phyloP scores from a whole-genome alignment of 1,139 yeast species.

The Blastobotrys petasosporus region DNA sequence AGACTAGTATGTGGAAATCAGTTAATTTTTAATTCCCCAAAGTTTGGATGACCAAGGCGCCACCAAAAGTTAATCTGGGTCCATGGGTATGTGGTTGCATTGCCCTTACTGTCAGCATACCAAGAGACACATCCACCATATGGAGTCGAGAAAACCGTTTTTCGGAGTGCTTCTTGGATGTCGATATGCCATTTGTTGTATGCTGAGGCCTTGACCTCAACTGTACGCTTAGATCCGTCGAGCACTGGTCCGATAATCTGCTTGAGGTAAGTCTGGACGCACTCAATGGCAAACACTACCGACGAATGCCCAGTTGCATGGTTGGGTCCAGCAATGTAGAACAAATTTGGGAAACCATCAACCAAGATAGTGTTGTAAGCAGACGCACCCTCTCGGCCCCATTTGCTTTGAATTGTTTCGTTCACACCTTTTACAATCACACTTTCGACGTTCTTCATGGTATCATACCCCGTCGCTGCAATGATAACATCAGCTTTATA shows the following conservation, averaged over 20 bases:
- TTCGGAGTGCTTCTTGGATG: constrained; percentile 8
- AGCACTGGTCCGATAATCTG: constrained; percentile 12
- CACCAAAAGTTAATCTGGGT: constrained; percentile 16
- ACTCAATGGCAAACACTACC: constrained; percentile 17
- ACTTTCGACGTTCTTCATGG: constrained; percentile 6
- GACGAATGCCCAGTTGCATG: constrained; percentile 17
- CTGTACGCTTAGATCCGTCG: constrained; percentile 8
- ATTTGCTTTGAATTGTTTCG: constrained; percentile 11
- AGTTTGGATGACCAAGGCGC: constrained; percentile 11
- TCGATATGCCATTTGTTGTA: constrained; percentile 14
- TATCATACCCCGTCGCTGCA: constrained; percentile 28
- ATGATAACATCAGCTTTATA: constrained; percentile 27
- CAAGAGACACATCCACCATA: constrained; percentile 18
- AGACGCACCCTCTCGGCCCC: constrained; percentile 15
- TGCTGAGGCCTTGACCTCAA: constrained; percentile 14
- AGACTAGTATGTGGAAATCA: too few species aligned
- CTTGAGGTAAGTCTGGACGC: constrained; percentile 13
- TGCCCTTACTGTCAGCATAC: constrained; percentile 13
- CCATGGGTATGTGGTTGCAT: constrained; percentile 18
- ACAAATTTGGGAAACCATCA: constrained; percentile 15
- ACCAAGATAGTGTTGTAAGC: constrained; percentile 18
- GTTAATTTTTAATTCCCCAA: constrained; percentile 5
- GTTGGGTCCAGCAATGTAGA: constrained; percentile 17
- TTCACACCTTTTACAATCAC: constrained; percentile 13
- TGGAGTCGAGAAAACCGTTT: constrained; percentile 14